Evolutionary conservation across 2,329 filamentous ascomycete species (phyloP).

Genomic region (Coniochaeta ligniaria): DNA sequence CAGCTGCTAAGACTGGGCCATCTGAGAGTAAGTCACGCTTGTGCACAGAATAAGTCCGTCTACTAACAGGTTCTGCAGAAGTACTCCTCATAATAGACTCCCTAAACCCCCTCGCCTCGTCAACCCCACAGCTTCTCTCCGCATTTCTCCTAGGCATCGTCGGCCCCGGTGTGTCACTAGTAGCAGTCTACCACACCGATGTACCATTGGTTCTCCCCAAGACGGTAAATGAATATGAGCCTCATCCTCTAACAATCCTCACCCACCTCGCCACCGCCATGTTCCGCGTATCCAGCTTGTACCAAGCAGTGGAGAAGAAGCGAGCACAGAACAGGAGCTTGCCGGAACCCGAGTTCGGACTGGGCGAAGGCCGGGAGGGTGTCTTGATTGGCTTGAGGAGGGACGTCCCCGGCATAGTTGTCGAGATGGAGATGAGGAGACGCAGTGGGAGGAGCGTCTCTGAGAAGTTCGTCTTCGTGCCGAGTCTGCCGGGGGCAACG

Average conservation of each 20-base stretch:
- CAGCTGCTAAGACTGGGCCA: slow-evolving; percentile 25
- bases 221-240: slow-evolving; percentile 48
- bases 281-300: slow-evolving; percentile 63
- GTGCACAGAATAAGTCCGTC: neutral
- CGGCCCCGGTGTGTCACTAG: slow-evolving; percentile 59
- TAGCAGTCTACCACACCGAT: slow-evolving; percentile 79
- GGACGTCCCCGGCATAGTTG: slow-evolving; percentile 45
- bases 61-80: slow-evolving; percentile 35
- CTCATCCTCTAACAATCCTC: slow-evolving; percentile 64
- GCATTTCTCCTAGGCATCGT: slow-evolving; percentile 65
- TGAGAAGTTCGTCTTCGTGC: slow-evolving; percentile 53
- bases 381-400: slow-evolving; percentile 61
- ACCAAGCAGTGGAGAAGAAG: slow-evolving; percentile 67
- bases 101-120: slow-evolving; percentile 58
- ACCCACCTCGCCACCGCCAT: slow-evolving; percentile 85
- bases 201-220: slow-evolving; percentile 49
- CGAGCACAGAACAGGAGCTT: slow-evolving; percentile 70
- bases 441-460: slow-evolving; percentile 72
- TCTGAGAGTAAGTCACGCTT: slow-evolving; percentile 32
- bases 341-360: slow-evolving; percentile 69
- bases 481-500: slow-evolving; percentile 15
- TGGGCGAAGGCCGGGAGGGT: slow-evolving; percentile 72
- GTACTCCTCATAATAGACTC: slow-evolving; percentile 74
- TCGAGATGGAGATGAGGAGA: slow-evolving; percentile 81
- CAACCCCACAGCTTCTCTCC: slow-evolving; percentile 49